phyloP scores from a whole-genome alignment of 2,329 filamentous ascomycete species.

The Arthrobotrys megalospora region DNA sequence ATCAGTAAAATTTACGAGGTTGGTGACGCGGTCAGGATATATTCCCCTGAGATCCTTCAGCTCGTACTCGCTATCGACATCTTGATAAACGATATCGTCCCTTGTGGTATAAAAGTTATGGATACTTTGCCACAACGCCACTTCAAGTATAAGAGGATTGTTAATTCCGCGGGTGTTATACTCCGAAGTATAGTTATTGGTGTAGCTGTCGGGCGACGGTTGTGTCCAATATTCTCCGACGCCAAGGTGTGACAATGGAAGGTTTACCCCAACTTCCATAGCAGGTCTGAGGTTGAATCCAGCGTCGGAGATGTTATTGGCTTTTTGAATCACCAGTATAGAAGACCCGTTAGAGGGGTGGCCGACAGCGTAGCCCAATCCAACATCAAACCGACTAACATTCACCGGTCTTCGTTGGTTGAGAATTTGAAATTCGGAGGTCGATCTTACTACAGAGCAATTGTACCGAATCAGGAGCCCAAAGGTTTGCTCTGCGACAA shows the following conservation, averaged over 20 bases:
- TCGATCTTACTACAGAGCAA: slow-evolving; percentile 9
- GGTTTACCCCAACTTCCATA: slow-evolving; percentile 14
- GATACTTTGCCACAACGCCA: slow-evolving; percentile 18
- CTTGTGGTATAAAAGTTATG: neutral
- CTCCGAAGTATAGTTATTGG: no score
- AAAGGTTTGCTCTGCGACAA: neutral
- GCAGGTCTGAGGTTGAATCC: neutral
- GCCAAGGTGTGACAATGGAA: neutral
- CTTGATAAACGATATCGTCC: neutral
- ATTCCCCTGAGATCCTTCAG: slow-evolving; percentile 4
- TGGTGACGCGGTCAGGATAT: neutral
- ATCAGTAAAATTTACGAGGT: no score
- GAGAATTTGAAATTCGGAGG: slow-evolving; percentile 16
- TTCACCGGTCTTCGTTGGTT: slow-evolving; percentile 8
- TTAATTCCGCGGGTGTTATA: slow-evolving; percentile 10
- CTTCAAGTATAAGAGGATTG: slow-evolving; percentile 10
- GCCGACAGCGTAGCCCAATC: neutral
- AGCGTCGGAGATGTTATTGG: neutral
- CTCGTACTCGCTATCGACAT: neutral
- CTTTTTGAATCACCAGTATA: neutral
- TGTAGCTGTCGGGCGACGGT: neutral
- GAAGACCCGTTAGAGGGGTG: neutral
- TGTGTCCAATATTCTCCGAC: no score
- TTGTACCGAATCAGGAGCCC: slow-evolving; percentile 31
- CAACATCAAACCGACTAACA: neutral